Evolutionary conservation across 257 asterid genomes (phyloP).

Genomic region (Dorcoceras hygrometricum): DNA sequence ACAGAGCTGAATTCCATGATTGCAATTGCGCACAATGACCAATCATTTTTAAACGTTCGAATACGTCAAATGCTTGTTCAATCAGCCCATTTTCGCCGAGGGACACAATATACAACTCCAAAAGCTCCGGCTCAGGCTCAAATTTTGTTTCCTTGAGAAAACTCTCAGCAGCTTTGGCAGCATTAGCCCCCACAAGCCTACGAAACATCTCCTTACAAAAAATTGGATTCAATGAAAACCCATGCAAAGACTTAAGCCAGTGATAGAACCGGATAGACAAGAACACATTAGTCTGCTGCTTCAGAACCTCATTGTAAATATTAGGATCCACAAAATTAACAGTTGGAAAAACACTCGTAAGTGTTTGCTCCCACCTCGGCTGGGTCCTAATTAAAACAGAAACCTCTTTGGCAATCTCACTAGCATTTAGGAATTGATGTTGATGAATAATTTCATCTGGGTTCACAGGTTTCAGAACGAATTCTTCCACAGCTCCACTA

Average conservation of each 20-base stretch:
- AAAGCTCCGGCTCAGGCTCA: conserved; percentile 43
- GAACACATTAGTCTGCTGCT: conserved; percentile 43
- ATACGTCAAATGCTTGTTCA: conserved; percentile 41
- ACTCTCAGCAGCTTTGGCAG: conserved; percentile 41
- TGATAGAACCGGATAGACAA: conserved; percentile 46
- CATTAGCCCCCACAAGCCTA: conserved; percentile 61
- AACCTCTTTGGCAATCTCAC: conserved; percentile 52
- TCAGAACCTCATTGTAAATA: conserved; percentile 54
- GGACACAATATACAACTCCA: conserved; percentile 49
- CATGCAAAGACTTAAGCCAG: conserved; percentile 55
- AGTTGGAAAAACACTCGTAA: conserved; percentile 50
- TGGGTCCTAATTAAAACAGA: conserved; percentile 38
- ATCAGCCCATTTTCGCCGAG: conserved; percentile 50
- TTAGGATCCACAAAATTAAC: conserved; percentile 53
- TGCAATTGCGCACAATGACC: conserved; percentile 36
- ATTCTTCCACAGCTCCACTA: conserved; percentile 21
- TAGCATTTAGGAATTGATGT: conserved; percentile 25
- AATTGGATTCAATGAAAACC: conserved; percentile 34
- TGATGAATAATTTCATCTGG: conserved; percentile 29
- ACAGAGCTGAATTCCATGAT: conserved; percentile 59
- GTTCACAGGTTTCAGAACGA: conserved; percentile 22
- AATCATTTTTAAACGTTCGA: conserved; percentile 37
- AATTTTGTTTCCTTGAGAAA: conserved; percentile 42
- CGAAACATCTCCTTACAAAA: conserved; percentile 42
- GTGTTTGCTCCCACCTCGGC: conserved; percentile 68